Evolutionary conservation across 768 basidiomycete genomes (phyloP).

Genomic region (Cantharellus cinnabarinus): DNA sequence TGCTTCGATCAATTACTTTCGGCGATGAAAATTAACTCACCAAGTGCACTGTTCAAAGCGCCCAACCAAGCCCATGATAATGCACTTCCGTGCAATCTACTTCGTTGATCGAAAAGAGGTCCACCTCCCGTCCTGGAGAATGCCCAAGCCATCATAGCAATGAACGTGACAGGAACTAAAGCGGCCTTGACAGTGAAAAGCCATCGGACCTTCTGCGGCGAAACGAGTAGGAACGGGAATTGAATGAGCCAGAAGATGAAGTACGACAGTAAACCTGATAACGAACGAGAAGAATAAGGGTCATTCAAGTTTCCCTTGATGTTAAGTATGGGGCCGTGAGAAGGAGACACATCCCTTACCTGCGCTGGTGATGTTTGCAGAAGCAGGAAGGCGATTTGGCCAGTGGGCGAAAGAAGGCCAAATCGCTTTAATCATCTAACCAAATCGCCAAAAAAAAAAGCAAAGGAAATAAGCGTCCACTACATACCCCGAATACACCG

Average conservation of each 20-base stretch:
- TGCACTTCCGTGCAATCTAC: slow-evolving; percentile 30
- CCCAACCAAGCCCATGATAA: slow-evolving; percentile 65
- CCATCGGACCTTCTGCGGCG: slow-evolving; percentile 57
- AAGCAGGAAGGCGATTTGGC: slow-evolving; percentile 39
- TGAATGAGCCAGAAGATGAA: slow-evolving; percentile 62
- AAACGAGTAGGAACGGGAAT: slow-evolving; percentile 53
- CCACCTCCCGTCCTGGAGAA: slow-evolving; percentile 37
- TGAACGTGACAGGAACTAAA: slow-evolving; percentile 41
- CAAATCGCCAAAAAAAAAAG: slow-evolving; percentile 2
- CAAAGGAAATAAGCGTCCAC: no score
- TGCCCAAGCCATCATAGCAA: slow-evolving; percentile 65
- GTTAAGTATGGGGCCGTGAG: neutral
- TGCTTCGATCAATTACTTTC: no score
- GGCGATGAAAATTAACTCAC: slow-evolving; percentile 22
- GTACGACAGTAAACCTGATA: slow-evolving; percentile 47
- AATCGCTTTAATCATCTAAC: slow-evolving; percentile 51
- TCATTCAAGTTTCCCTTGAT: neutral
- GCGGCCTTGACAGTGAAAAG: slow-evolving; percentile 52
- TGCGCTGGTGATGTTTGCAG: slow-evolving; percentile 40
- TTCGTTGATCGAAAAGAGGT: slow-evolving; percentile 35
- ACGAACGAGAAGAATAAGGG: slow-evolving; percentile 1
- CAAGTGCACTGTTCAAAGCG: slow-evolving; percentile 56
- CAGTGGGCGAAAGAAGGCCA: slow-evolving; percentile 52
- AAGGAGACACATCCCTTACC: slow-evolving; percentile 10
- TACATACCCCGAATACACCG: no score